Evolutionary conservation across 768 basidiomycete genomes (phyloP).

Genomic region (Clitopilus passeckerianus): DNA sequence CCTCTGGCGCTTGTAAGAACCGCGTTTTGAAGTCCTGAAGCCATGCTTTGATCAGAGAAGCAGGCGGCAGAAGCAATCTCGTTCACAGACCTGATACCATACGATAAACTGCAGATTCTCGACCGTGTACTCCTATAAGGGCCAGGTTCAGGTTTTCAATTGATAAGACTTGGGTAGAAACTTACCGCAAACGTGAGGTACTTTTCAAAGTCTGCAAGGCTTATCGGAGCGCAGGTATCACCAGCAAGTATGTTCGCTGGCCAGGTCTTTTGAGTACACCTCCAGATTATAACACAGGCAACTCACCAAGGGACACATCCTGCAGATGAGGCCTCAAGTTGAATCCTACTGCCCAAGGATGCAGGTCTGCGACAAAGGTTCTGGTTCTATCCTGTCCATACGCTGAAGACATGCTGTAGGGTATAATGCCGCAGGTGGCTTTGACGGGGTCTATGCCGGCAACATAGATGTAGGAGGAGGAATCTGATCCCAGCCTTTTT

Average conservation of each 20-base stretch:
- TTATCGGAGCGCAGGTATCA: conserved; percentile 33
- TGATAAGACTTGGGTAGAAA: conserved; percentile 8
- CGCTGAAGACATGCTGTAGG: background rate
- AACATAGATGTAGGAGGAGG: background rate
- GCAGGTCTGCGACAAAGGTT: conserved; percentile 12
- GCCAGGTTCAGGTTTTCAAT: conserved; percentile 12
- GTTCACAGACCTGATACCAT: conserved; percentile 23
- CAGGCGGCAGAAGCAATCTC: conserved; percentile 3
- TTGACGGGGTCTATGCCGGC: background rate
- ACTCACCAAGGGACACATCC: conserved; percentile 16
- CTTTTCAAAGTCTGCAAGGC: conserved; percentile 23
- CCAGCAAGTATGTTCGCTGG: conserved; percentile 30
- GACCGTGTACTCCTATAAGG: conserved; percentile 22
- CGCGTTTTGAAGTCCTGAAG: no score
- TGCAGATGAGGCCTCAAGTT: conserved; percentile 18
- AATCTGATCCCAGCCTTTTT: background rate
- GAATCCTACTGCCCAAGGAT: conserved; percentile 16
- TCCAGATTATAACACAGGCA: background rate
- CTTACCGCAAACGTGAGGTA: conserved; percentile 20
- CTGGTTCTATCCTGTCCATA: conserved; percentile 2
- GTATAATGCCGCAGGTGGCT: background rate
- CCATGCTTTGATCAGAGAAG: no score
- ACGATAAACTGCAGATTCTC: conserved; percentile 30
- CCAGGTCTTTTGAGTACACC: background rate
- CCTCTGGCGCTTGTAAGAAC: no score